phyloP scores from a whole-genome alignment of 768 basidiomycete genomes.

The Kwoniella shandongensis region DNA sequence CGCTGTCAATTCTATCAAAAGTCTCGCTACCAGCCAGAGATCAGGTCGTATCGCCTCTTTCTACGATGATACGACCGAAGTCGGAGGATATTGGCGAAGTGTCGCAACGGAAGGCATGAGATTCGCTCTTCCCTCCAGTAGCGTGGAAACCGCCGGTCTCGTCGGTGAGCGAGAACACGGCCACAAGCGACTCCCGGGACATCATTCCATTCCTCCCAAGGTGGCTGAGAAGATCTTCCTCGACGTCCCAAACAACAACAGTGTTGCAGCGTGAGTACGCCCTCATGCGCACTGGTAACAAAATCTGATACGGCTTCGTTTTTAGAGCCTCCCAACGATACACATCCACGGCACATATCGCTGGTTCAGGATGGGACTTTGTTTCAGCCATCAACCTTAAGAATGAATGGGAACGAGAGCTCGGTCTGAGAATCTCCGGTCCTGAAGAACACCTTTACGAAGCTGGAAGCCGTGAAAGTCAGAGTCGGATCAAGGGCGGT shows the following conservation, averaged over 20 bases:
- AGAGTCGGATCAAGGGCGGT: constrained; percentile 29
- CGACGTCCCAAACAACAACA: constrained; percentile 45
- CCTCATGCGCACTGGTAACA: background rate
- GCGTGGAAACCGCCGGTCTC: background rate
- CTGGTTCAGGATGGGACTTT: constrained; percentile 49
- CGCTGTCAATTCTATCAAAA: background rate
- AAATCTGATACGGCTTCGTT: constrained; percentile 2
- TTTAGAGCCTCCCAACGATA: constrained; percentile 44
- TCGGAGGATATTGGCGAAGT: constrained; percentile 18
- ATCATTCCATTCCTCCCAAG: constrained; percentile 25
- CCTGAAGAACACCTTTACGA: constrained; percentile 45
- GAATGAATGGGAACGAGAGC: constrained; percentile 46
- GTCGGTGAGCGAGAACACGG: constrained; percentile 7
- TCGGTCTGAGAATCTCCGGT: constrained; percentile 41
- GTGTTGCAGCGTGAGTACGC: constrained; percentile 44
- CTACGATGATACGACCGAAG: background rate
- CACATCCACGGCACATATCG: constrained; percentile 45
- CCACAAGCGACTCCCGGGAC: constrained; percentile 12
- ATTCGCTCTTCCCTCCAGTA: constrained; percentile 8
- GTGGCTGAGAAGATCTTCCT: constrained; percentile 51
- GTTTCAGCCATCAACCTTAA: constrained; percentile 49
- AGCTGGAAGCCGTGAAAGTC: constrained; percentile 43
- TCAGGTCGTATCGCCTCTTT: background rate
- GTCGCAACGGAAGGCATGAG: constrained; percentile 25
- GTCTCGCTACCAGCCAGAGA: background rate